Evolutionary conservation across 805 yeast genomes (phyloP).

Genomic region (Zygosaccharomyces lentus): DNA sequence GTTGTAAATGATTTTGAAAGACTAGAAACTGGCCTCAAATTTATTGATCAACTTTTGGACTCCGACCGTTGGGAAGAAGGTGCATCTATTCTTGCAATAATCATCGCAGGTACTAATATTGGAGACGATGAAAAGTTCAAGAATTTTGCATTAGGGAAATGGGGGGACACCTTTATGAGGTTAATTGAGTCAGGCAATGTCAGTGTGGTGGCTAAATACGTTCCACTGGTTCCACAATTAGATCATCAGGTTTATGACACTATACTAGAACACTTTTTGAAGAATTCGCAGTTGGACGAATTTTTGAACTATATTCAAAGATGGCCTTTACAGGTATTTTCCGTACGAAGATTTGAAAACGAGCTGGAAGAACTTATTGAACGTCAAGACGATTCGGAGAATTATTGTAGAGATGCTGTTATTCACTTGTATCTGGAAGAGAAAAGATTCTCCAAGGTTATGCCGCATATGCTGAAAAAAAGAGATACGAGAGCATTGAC

Average conservation of each 20-base stretch:
- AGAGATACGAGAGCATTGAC: slow-evolving; percentile 52
- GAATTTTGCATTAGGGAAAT: slow-evolving; percentile 39
- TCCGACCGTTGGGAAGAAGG: slow-evolving; percentile 54
- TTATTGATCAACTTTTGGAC: slow-evolving; percentile 40
- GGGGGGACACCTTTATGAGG: slow-evolving; percentile 61
- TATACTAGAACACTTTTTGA: slow-evolving; percentile 45
- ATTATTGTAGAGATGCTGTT: slow-evolving; percentile 40
- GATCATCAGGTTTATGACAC: slow-evolving; percentile 42
- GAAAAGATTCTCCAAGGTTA: slow-evolving; percentile 58
- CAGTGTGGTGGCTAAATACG: slow-evolving; percentile 42
- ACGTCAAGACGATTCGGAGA: slow-evolving; percentile 22
- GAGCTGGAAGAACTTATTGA: slow-evolving; percentile 46
- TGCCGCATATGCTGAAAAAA: slow-evolving; percentile 54
- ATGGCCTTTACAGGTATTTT: slow-evolving; percentile 61
- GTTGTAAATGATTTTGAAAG: slow-evolving; percentile 49
- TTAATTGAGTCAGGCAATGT: slow-evolving; percentile 48
- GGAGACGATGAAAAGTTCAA: slow-evolving; percentile 22
- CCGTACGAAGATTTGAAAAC: slow-evolving; percentile 41
- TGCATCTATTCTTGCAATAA: slow-evolving; percentile 43
- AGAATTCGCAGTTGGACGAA: slow-evolving; percentile 30
- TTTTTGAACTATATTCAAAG: slow-evolving; percentile 42
- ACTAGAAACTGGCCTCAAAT: slow-evolving; percentile 55
- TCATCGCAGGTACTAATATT: slow-evolving; percentile 32
- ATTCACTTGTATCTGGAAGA: slow-evolving; percentile 53
- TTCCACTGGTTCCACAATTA: slow-evolving; percentile 50